Evolutionary conservation across 257 asterid genomes (phyloP), one percentile per base, ranked within the genome.

Genomic region (Salvia miltiorrhiza): DNA sequence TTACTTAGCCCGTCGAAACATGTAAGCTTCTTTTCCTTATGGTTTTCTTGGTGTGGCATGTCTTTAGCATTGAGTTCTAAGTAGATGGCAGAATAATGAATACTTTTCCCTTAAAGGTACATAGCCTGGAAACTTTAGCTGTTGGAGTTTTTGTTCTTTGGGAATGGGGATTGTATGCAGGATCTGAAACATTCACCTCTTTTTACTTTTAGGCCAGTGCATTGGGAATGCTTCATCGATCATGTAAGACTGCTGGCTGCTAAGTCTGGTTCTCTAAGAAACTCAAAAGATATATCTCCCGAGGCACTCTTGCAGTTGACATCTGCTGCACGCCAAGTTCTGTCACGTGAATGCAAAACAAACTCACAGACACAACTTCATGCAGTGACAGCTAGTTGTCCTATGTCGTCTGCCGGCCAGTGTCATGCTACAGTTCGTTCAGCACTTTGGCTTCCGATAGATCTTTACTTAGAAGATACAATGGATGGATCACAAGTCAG

Each of bases 381-480:
- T 84, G 86, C 89, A 32, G 84, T 87, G 56, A 76, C 84, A 82
- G 84, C 84, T 45, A 85, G 82, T 65, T 82, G 84, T 37, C 84
- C 85, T 67, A 63, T 79, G 77, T 77, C 93, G 76, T 82, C 90
- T 65, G 76, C 85, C 48, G 83, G 85, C 67, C 90, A 79, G 55
- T 82, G 71, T 71, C 83, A 79, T 72, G 93, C 89, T 68, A 71
- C 85, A 71, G 73, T 77, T 75, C 82, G 69, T 73, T 86, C 99
- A 16, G 76, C 85, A n/a, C 87, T 81, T 73, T 94, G 99, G 99
- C 92, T 91, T 76, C 96, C 99, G 32, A 77, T 94, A 67, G 97
- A 94, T 83, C 78, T 94, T 61, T 94, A 86, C 82, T 80, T 94
- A 73, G 99, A 91, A 83, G 98, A 94, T 81, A 55, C 79, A 67